A percentile compares a stretch with the other conserved stretches of the same genome.
phyloP scores from a whole-genome alignment of 2,329 filamentous ascomycete species.

The Rutstroemia sydowiana region DNA sequence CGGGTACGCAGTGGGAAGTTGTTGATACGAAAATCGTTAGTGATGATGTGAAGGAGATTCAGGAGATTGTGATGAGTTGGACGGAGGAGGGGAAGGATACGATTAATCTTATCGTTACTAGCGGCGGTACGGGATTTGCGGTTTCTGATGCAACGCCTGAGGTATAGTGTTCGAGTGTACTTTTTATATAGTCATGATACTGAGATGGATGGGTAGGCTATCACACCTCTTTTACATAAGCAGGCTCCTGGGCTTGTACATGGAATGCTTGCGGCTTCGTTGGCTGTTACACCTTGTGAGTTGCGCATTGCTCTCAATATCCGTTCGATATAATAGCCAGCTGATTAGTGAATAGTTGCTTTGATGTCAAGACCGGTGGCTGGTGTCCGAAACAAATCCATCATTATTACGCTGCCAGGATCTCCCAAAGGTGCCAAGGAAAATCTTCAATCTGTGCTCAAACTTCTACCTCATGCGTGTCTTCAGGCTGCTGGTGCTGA shows the following conservation, averaged over 20 bases:
- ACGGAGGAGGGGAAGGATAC: slow-evolving; percentile 52
- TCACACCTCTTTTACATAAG: slow-evolving; percentile 72
- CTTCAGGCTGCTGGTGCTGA: slow-evolving; percentile 76
- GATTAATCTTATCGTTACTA: slow-evolving; percentile 75
- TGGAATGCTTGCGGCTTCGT: slow-evolving; percentile 81
- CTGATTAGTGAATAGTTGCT: slow-evolving; percentile 56
- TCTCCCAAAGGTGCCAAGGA: slow-evolving; percentile 94
- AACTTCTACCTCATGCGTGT: slow-evolving; percentile 92
- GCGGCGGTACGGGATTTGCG: slow-evolving; percentile 90
- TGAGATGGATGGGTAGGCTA: slow-evolving; percentile 47
- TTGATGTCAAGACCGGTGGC: slow-evolving; percentile 95
- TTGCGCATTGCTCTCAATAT: not conserved
- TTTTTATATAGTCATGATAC: slow-evolving; percentile 4
- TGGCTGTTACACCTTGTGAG: slow-evolving; percentile 84
- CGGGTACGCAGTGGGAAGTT: slow-evolving; percentile 64
- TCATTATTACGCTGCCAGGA: slow-evolving; percentile 85
- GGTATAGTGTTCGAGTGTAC: slow-evolving; percentile 40
- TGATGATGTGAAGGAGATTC: slow-evolving; percentile 69
- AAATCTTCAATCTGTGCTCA: slow-evolving; percentile 82
- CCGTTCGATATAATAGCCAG: not conserved
- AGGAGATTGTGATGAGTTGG: slow-evolving; percentile 65
- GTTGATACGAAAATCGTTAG: slow-evolving; percentile 66
- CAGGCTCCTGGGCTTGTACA: slow-evolving; percentile 89
- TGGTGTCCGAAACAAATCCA: slow-evolving; percentile 70
- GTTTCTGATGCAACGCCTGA: slow-evolving; percentile 81